Base-by-base conservation (phyloP, 2,329 filamentous ascomycete species). In the Hypomyces rosellus region DNA sequence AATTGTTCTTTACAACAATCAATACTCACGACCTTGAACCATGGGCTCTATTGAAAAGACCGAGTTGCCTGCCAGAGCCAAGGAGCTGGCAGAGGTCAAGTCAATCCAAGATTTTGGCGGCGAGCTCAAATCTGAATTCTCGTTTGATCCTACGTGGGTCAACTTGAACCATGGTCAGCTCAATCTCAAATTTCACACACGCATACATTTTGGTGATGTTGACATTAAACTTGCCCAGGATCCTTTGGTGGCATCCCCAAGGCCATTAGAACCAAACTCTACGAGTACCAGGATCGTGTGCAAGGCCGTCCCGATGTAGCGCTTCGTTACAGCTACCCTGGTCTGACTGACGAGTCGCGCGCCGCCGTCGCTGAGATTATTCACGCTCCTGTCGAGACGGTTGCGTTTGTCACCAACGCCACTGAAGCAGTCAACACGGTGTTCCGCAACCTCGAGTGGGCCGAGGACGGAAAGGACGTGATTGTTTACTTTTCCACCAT, bases 241-340 rank as follows among this genome's bases (percentile, higher is more conserved):
- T 95, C 89, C 1, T 96, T 88, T 63, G 91, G 91, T 34, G 84
- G 85, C 2, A 83, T 85, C 59, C 90, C 91, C 3, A 72, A 69
- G 9, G 63, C 69, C 16, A 75, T 96, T 52, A 78, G 76, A 14
- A 67, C 76, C 13, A 75, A 74, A 45, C 75, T 85, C 16, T 81
- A 78, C 14, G 61, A 73, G n/a, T 86, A 85, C 60, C 85, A 91
- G 63, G 78, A 85, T 54, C 69, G 73, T 4, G 71, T 75, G 34
- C 90, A 96, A 70, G 71, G 77, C 1, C 74, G 73, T 0, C 88
- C 90, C 0, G 91, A 96, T 68, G 65, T 70, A 7, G 43, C 51
- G 36, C 13, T 49, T 12, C 52, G 49, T 22, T 86, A 84, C 63
- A 73, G 78, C 3, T 81, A 81, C 56, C 76, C 81, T 0, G 57